phyloP scores from a whole-genome alignment of 306 rosid genomes.

The Castanopsis chinensis region DNA sequence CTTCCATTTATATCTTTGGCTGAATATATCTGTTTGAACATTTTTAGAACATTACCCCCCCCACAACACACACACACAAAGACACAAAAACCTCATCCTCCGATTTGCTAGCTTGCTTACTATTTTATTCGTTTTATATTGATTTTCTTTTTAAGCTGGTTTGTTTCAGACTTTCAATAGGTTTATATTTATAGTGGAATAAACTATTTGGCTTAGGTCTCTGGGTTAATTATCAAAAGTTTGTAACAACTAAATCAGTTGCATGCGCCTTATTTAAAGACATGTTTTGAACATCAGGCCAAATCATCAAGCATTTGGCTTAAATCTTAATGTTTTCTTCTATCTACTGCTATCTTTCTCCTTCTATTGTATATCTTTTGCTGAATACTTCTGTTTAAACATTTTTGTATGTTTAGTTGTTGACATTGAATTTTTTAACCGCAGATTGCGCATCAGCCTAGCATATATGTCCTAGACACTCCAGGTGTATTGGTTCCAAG shows the following conservation, averaged over 20 bases:
- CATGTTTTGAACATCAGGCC: background rate
- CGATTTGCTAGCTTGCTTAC: background rate
- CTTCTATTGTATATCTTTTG: background rate
- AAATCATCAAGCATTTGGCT: background rate
- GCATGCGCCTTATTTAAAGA: background rate
- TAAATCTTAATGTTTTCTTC: background rate
- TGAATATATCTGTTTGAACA: background rate
- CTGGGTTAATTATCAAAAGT: background rate
- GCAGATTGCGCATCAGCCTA: slow-evolving; percentile 92
- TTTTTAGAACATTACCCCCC: background rate
- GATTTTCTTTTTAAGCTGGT: background rate
- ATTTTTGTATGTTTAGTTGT: background rate
- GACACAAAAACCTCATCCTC: too few relatives aligned
- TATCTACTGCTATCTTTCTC: background rate
- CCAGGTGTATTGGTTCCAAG: slow-evolving; percentile 97
- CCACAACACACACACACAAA: too few relatives aligned
- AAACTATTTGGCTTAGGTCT: background rate
- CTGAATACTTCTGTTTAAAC: background rate
- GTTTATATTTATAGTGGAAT: background rate
- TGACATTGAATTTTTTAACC: slow-evolving; percentile 16
- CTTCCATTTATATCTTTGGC: background rate
- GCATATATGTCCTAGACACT: slow-evolving; percentile 88
- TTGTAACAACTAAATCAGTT: background rate
- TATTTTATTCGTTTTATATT: background rate
- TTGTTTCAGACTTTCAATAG: background rate